Evolutionary conservation across 768 basidiomycete genomes (phyloP), one percentile per base, ranked within the genome.

Genomic region (Cystofilobasidium bisporidii): DNA sequence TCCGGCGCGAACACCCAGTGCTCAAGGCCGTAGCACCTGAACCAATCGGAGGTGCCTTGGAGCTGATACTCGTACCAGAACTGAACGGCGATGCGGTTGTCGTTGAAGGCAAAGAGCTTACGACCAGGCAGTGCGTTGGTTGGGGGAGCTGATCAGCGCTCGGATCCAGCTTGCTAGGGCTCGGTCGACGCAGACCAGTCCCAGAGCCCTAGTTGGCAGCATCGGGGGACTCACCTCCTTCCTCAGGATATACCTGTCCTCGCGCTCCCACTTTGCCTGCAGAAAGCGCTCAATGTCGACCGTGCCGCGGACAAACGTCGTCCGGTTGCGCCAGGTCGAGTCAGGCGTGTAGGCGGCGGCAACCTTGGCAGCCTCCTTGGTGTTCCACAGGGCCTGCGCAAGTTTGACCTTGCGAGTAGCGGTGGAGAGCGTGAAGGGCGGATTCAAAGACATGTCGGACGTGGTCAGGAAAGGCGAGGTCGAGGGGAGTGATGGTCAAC

Each of bases 271-370:
- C 71, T 84, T 85, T 67, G 76, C 74, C 22, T 74, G 77, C 48
- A 84, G 71, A 75, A 84, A 83, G 55, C 72, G 69, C 65, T 79
- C 78, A 59, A 84, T 80, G 59, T 79, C 78, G 8, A 76, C 77
- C 30, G 77, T 76, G 0, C 83, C 83, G 40, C 69, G 65, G 69
- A 81, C 71, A 74, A 85, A 85, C 22, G 74, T 65, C 72, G 80
- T 81, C 40, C 84, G 77, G 75, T 85, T 85, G 28, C 84, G 76
- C 84, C 83, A 84, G 71, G 81, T 75, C 6, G 80, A 81, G 72
- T 83, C 80, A 36, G 79, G 76, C 0, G 83, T 83, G 74, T 84
- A 84, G 0, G 81, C 83, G 0, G 78, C 75, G 0, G 80, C 76
- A 63, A 83, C 79, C 60, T 76, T 62, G 24, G 69, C 47, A 0